A percentile compares a stretch with the other conserved stretches of the same genome.
These are phyloP conservation scores for Kodamaea leandrae DNA, from an alignment of 805 yeast species.

Conservation along the genomic window DNA sequence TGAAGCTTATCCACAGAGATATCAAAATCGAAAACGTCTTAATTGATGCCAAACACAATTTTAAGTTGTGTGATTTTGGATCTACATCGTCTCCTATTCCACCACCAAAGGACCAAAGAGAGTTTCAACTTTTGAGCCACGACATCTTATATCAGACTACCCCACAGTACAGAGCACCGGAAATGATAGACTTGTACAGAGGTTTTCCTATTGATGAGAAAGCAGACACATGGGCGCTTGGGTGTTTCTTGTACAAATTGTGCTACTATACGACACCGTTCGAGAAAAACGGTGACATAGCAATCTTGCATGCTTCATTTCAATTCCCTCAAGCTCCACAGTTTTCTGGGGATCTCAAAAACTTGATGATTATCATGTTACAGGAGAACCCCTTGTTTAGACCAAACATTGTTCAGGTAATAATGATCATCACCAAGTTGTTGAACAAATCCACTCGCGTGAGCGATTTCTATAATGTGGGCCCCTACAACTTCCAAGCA, in stretches of 20 bases:
- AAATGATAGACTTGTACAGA: constrained; percentile 86
- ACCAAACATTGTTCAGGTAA: constrained; percentile 84
- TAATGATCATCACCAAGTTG: constrained; percentile 59
- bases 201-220: constrained; percentile 87
- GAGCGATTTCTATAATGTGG: constrained; percentile 47
- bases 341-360: constrained; percentile 69
- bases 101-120: constrained; percentile 73
- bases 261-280: constrained; percentile 95
- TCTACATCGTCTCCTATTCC: constrained; percentile 68
- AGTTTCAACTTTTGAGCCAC: constrained; percentile 72
- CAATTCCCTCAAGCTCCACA: constrained; percentile 69
- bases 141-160: constrained; percentile 90
- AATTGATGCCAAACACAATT: constrained; percentile 64
- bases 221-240: constrained; percentile 95
- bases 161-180: constrained; percentile 94
- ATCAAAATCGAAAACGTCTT: constrained; percentile 92
- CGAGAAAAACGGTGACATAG: constrained; percentile 83
- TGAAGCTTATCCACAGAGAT: constrained; percentile 84
- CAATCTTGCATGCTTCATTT: constrained; percentile 80
- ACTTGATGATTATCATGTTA: constrained; percentile 72
- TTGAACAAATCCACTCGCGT: constrained; percentile 30
- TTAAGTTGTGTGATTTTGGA: constrained; percentile 92
- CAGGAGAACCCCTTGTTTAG: constrained; percentile 79
- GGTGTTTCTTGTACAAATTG: constrained; percentile 84
- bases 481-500: constrained; percentile 58